Evolutionary conservation across 1,284 basidiomycete species (phyloP), one percentile per base, ranked within the genome.

Genomic region (Irpex sp.): DNA sequence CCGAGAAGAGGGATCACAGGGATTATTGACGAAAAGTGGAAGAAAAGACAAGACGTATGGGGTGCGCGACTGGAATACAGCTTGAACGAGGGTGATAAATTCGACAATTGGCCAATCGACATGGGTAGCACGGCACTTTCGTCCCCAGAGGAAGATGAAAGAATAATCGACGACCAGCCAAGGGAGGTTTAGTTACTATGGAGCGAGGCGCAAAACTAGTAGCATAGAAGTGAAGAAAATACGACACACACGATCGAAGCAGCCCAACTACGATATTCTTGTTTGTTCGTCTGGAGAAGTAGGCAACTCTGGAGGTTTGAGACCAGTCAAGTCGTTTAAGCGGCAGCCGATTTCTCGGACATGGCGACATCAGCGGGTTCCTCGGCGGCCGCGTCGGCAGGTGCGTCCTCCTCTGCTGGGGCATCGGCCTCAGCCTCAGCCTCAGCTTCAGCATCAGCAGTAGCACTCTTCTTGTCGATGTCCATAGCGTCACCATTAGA

Each of bases 311-410:
- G 58, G 40, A 58, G 9, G 15, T 38, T n/a, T 11, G 31, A 52
- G 40, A 44, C 15, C 11, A 44, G 40, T 44, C 40, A 15, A 52
- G 21, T 34, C 5, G 59, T 19, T 37, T 68, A 52, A 26, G 49
- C 49, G 2, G 49, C 65, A 69, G 40, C 40, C 21, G 69, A 69
- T 31, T 77, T 78, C 64, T 85, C 82, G 40, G 80, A 78, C 79
- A 85, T 77, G 36, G 81, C 79, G 52, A 81, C 73, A 60, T 85
- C 71, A 17, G 65, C 68, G n/a, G 67, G 62, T 21, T 70, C 72
- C 7, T 69, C 72, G 47, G 64, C 71, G 38, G 55, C 70, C 13
- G 64, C 65, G 40, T 57, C 61, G 47, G 60, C 54, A n/a, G 54
- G 36, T 57, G 65, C 40, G 7, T 61, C 67, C 57, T 64, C 65